Conservation (phyloP, 2,329 filamentous ascomycete genomes). For the Aspergillus floridensis region DNA sequence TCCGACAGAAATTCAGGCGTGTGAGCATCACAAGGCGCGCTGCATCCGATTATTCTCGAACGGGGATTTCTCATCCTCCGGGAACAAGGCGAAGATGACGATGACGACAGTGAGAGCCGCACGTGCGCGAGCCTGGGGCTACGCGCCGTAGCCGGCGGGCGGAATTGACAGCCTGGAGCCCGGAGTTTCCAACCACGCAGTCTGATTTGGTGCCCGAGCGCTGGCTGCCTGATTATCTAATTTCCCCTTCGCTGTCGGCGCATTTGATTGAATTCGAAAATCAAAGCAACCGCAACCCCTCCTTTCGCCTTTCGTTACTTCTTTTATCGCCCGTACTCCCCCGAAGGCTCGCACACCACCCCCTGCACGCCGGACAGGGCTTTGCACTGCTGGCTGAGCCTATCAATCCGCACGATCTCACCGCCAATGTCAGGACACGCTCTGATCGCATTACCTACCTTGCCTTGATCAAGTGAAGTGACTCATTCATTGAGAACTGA, state of each 20-base stretch:
- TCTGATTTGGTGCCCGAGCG: constrained; percentile 15
- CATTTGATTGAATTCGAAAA: constrained; percentile 11
- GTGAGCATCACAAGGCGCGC: constrained; percentile 1
- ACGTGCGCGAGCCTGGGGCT: constrained; percentile 1
- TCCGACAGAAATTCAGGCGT: not conserved
- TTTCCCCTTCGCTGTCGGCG: constrained; percentile 22
- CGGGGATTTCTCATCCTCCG: not conserved
- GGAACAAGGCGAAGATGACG: not conserved
- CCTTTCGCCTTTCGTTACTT: not conserved
- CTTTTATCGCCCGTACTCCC: not conserved
- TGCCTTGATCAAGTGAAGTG: not conserved
- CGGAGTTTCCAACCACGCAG: constrained; percentile 1
- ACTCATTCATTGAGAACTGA: constrained; percentile 7
- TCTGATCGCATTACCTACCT: not conserved
- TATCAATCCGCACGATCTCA: constrained; percentile 18
- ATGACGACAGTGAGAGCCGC: constrained; percentile 3
- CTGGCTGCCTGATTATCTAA: constrained; percentile 20
- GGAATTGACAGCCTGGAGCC: constrained; percentile 12
- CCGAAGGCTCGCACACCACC: not conserved
- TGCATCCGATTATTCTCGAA: constrained; percentile 2
- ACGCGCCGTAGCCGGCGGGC: constrained; percentile 15
- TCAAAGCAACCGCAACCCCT: not conserved
- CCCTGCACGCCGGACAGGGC: constrained; percentile 14
- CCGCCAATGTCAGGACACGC: constrained; percentile 17
- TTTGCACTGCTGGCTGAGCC: constrained; percentile 5